Percentiles rank a stretch among this genome's conserved stretches.
phyloP scores from a whole-genome alignment of 2,329 filamentous ascomycete species.

The Xylaria sp. region DNA sequence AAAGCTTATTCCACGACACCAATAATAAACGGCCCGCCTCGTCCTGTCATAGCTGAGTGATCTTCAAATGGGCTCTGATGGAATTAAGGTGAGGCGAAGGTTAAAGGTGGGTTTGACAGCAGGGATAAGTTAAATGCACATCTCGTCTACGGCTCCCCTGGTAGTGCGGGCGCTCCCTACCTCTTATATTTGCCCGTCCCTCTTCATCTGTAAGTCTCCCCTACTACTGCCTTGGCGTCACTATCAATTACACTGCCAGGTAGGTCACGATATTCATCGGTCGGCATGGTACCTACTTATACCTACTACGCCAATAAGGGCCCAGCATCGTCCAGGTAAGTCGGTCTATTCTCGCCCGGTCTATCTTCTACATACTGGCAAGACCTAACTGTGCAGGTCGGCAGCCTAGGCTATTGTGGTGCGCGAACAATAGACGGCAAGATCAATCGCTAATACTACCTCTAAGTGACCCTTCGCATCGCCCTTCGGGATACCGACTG shows the following conservation, averaged over 20 bases:
- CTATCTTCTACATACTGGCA: too few relatives aligned
- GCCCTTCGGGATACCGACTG: neutral
- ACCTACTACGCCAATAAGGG: neutral
- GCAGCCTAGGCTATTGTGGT: too few relatives aligned
- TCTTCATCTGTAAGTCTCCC: neutral
- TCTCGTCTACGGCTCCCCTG: slow-evolving; percentile 18
- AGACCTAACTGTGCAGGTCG: too few relatives aligned
- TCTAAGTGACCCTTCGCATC: neutral
- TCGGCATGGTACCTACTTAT: neutral
- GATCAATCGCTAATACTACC: neutral
- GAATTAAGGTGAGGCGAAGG: slow-evolving; percentile 22
- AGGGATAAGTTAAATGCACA: slow-evolving; percentile 22
- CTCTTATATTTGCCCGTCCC: slow-evolving; percentile 20
- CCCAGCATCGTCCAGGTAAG: neutral
- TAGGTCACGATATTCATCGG: neutral
- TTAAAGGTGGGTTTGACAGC: slow-evolving; percentile 22
- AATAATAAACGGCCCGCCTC: slow-evolving; percentile 28
- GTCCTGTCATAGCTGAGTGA: slow-evolving; percentile 28
- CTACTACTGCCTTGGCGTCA: slow-evolving; percentile 18
- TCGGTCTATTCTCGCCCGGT: neutral
- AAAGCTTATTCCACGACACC: slow-evolving; percentile 27
- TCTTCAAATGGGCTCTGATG: slow-evolving; percentile 18
- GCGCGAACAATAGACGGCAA: neutral
- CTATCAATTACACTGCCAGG: neutral
- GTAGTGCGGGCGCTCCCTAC: slow-evolving; percentile 11